A percentile compares a stretch with the other conserved stretches of the same genome.
Evolutionary conservation across 2,329 filamentous ascomycete species (phyloP).

Genomic region (Trichophyton equinum): DNA sequence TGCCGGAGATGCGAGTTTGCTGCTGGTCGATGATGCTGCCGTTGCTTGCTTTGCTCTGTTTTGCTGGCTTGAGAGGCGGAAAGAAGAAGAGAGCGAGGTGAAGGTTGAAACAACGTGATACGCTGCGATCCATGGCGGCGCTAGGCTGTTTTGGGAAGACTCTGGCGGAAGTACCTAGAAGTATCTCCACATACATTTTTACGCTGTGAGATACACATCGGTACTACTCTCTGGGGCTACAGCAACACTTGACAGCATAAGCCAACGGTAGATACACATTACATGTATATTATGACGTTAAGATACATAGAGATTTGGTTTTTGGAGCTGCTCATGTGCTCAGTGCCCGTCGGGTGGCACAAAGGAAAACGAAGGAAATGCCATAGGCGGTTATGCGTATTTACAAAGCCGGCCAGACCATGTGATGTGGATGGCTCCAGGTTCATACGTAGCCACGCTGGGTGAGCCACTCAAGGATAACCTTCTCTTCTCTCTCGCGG

Average conservation of each 20-base stretch:
- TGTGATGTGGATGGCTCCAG: neutral
- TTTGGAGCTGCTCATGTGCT: neutral
- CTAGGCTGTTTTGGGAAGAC: neutral
- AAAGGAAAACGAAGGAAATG: neutral
- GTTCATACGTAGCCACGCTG: constrained; percentile 41
- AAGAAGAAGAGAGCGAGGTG: neutral
- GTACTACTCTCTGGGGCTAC: neutral
- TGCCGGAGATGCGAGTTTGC: neutral
- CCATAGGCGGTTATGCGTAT: neutral
- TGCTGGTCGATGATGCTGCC: neutral
- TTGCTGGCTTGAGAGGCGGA: neutral
- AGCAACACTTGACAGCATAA: neutral
- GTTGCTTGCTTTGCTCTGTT: neutral
- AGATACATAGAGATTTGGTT: neutral
- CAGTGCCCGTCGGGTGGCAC: neutral
- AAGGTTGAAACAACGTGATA: constrained; percentile 4
- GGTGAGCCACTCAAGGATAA: constrained; percentile 67
- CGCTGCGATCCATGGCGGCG: neutral
- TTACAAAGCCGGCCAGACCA: neutral
- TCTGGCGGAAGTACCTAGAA: neutral
- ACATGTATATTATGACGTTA: neutral
- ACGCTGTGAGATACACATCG: neutral
- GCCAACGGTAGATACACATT: neutral
- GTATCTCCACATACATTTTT: neutral
- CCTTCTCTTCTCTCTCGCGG: constrained; percentile 58